Evolutionary conservation across 805 yeast genomes (phyloP), one percentile per base, ranked within the genome.

Genomic region (Cyberlindnera amylophila): DNA sequence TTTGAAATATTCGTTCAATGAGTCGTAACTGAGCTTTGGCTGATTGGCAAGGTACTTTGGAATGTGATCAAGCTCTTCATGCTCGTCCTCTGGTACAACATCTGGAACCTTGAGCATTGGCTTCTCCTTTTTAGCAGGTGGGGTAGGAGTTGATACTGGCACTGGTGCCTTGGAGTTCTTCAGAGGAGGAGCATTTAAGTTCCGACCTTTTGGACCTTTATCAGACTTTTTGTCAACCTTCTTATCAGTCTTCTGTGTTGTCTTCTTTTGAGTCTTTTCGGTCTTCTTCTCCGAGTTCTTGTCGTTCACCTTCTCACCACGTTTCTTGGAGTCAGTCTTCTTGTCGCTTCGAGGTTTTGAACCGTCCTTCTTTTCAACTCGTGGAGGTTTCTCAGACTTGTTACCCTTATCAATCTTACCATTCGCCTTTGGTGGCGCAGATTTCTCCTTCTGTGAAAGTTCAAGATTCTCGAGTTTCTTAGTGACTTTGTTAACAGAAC

Each of bases 1-100:
- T 47, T 72, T 64, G 55, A 73, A 75, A 54, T 83, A 82, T 15
- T 71, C 69, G 9, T 67, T 62, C 51, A 81, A 55, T 23, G 73
- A 64, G 10, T 74, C 74, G 52, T 75, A 81, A 0, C 69, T 61
- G 38, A 75, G 61, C 38, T 64, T 65, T 4, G 82, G 77, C 26
- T 54, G 54, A 11, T 56, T 54, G 8, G 52, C 39, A 16, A 50
- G 34, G 28, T 53, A 55, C 39, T 50, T 54, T 14, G 60, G 60
- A 34, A 51, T 53, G 32, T 55, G 57, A 17, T 50, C 60, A 21
- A 41, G 43, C 17, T 55, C 60, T 38, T 55, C 60, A 38, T 49
- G 53, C 14, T 53, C 55, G 10, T 53, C 53, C 10, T 45, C 47
- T 8, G 37, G 39, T 13, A 46, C 16, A 2, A 2, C 28, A 13